These are phyloP conservation scores for Diaporthe velutina DNA, from an alignment of 2,329 filamentous ascomycete species.

Conservation along the genomic window DNA sequence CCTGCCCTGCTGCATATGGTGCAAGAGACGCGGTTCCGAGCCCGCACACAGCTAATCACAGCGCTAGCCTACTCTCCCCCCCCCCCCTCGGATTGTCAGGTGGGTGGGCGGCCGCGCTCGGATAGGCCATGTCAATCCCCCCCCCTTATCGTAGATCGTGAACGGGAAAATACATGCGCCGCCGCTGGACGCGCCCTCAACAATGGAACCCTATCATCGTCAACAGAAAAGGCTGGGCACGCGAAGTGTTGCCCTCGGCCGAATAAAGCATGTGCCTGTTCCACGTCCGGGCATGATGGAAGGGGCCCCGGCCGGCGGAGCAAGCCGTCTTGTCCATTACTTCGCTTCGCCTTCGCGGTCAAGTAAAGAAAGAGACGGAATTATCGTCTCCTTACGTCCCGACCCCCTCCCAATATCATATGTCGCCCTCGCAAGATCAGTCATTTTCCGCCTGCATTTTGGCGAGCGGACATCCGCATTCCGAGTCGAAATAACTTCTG, in stretches of 20 bases:
- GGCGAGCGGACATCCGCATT: background rate
- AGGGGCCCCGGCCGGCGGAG: background rate
- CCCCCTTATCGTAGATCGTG: background rate
- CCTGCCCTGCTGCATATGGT: conserved; percentile 1
- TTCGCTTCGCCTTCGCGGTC: background rate
- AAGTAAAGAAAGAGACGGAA: background rate
- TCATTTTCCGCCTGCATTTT: background rate
- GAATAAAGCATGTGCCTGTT: background rate
- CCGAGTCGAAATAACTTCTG: background rate
- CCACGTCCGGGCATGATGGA: background rate
- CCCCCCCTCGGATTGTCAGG: background rate
- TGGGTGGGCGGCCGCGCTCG: background rate
- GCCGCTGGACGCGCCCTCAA: background rate
- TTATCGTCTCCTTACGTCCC: background rate
- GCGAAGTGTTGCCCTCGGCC: conserved; percentile 24
- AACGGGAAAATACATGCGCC: background rate
- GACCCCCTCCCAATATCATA: background rate
- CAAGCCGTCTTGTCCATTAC: background rate
- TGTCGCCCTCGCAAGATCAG: background rate
- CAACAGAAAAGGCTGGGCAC: conserved; percentile 3
- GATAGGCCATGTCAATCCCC: background rate
- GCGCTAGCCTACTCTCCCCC: no score
- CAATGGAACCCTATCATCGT: conserved; percentile 7
- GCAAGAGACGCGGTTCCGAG: conserved; percentile 16
- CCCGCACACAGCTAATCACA: conserved; percentile 12